A percentile compares a stretch with the other conserved stretches of the same genome.
Conservation (phyloP, 352 stramenopile genomes). For the Phytophthora fragariaefolia region DNA sequence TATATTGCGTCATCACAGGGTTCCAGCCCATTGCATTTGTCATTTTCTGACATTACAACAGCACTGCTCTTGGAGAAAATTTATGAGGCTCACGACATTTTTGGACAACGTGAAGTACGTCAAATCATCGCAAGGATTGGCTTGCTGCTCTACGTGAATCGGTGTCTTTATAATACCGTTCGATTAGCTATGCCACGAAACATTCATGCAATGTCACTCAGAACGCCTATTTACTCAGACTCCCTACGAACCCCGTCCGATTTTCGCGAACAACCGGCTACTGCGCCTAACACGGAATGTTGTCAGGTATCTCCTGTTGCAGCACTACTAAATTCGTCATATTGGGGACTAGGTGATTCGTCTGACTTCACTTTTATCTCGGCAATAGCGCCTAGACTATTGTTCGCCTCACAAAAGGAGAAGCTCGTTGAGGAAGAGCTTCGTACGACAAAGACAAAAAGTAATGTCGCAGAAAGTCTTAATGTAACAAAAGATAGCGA, state of each 20-base stretch:
- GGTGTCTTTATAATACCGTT: constrained; percentile 44
- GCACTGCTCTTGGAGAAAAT: constrained; percentile 35
- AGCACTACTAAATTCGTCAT: constrained; percentile 29
- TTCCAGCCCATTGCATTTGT: constrained; percentile 24
- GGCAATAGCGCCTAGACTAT: constrained; percentile 18
- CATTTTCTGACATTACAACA: constrained; percentile 41
- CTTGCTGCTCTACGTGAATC: constrained; percentile 55
- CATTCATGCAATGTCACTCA: constrained; percentile 26
- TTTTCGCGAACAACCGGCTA: background rate
- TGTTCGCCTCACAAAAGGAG: constrained; percentile 55
- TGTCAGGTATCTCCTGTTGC: constrained; percentile 30
- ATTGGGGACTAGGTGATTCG: constrained; percentile 32
- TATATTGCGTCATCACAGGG: constrained; percentile 29
- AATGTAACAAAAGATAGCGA: constrained; percentile 19
- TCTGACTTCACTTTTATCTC: constrained; percentile 28
- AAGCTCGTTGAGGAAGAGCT: constrained; percentile 42
- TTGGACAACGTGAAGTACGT: background rate
- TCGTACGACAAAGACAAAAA: constrained; percentile 28
- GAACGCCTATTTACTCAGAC: background rate
- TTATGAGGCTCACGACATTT: constrained; percentile 1
- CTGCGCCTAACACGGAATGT: constrained; percentile 9
- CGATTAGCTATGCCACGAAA: constrained; percentile 46
- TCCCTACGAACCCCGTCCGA: background rate
- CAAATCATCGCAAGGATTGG: constrained; percentile 42
- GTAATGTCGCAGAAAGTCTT: constrained; percentile 7